Base-by-base conservation (phyloP, 2,329 filamentous ascomycete species). In the Neofusicoccum cordaticola region DNA sequence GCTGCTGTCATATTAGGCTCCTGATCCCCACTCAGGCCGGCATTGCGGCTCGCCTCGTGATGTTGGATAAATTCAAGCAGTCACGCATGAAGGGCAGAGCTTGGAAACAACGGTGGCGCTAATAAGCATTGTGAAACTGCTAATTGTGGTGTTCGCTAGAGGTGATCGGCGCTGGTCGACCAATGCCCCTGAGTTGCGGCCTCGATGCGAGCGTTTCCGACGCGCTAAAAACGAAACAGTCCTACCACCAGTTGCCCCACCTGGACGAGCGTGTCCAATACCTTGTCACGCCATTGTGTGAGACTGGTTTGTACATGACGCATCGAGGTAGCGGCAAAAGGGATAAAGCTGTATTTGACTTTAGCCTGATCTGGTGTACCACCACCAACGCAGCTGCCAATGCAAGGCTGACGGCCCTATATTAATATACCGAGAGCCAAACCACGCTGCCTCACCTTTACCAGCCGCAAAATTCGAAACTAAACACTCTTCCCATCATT, bases 121-220 rank as follows among this genome's bases (percentile, higher is more conserved):
- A 22, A 57, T 22, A n/a, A 41, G 52, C 52, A 57, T 57, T 57
- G 52, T 57, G 52, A 44, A 58, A 58, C 53, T 19, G n/a, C 53
- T 35, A 17, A 6, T 45, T 35, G 53, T 8, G 39, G 53, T 19
- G n/a, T 17, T 58, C 37, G 12, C 53, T n/a, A 35, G 22, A 1
- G 41, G n/a, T 35, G 41, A 58, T 58, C 53, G 42, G 15, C 41
- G 17, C 27, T 12, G 13, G 34, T 13, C 13, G 39, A 58, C 22
- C 53, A 17, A 34, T 42, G 15, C 51, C 53, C 53, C 19, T 44
- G 19, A 34, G 13, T 35, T 51, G 48, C 31, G 6, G 19, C 6
- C 48, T 35, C 31, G 27, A 58, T 27, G 53, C 53, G 53, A 44
- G 39, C 37, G 53, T 45, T 53, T 58, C 39, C 19, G 53, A 17